Percentiles rank a stretch among this genome's conserved stretches.
Evolutionary conservation across 169 alveolate genomes (phyloP).

Genomic region (Plasmodium gallinaceum): DNA sequence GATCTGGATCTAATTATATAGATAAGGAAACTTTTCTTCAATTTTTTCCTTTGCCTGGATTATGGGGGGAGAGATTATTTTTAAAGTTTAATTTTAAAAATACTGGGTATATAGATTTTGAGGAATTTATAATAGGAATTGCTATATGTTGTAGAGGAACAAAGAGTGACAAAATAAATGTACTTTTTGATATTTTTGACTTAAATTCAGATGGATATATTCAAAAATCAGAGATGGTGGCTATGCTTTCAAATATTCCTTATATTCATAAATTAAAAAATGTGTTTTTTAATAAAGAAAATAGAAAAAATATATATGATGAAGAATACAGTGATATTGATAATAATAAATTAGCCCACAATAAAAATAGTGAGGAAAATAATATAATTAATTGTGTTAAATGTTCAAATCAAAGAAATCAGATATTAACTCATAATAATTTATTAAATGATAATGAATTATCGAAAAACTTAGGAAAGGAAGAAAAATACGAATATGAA

Average conservation of each 20-base stretch:
- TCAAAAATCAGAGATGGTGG: constrained; percentile 88
- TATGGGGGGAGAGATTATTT: constrained; percentile 92
- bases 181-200: constrained; percentile 90
- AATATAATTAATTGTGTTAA: constrained; percentile 26
- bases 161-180: constrained; percentile 86
- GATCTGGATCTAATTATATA: constrained; percentile 85
- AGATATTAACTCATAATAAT: neutral
- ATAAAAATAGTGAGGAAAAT: constrained; percentile 4
- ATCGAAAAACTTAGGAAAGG: constrained; percentile 48
- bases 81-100: constrained; percentile 84
- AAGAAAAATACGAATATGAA: constrained; percentile 37
- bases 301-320: constrained; percentile 17
- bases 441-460: constrained; percentile 32
- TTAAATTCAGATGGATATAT: constrained; percentile 86
- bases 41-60: constrained; percentile 90
- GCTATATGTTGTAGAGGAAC: constrained; percentile 92
- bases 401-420: constrained; percentile 32
- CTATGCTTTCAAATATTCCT: constrained; percentile 91
- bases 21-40: constrained; percentile 91
- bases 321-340: constrained; percentile 21
- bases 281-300: constrained; percentile 60
- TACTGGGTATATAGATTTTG: constrained; percentile 87
- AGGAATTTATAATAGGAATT: constrained; percentile 88
- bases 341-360: constrained; percentile 3
- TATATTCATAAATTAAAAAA: constrained; percentile 80